These are phyloP conservation scores for Spongospora subterranea DNA, from an alignment of 208 protist genomes.

Conservation along the genomic window DNA sequence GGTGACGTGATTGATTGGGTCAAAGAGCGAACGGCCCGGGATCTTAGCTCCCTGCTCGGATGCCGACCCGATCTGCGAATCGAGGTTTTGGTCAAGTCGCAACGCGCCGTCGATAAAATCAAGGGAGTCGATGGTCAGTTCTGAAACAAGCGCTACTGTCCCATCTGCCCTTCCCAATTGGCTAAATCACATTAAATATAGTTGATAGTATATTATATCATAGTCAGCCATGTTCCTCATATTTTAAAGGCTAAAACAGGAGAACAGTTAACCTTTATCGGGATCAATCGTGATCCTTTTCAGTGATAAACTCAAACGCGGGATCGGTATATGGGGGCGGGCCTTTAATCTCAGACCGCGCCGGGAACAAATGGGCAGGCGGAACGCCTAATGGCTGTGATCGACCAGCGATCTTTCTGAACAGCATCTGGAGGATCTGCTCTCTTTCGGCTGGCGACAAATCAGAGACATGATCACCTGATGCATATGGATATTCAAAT, in stretches of 20 bases:
- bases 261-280: too few relatives aligned
- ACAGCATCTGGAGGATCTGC: constrained; percentile 14
- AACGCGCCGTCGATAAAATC: too few relatives aligned
- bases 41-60: constrained; percentile 8
- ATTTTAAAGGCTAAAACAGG: too few relatives aligned
- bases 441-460: background rate
- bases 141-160: too few relatives aligned
- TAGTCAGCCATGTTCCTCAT: too few relatives aligned
- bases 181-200: too few relatives aligned
- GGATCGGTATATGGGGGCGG: background rate
- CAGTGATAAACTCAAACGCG: constrained; percentile 43
- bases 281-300: background rate
- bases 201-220: too few relatives aligned
- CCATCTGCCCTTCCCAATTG: too few relatives aligned
- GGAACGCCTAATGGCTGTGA: background rate
- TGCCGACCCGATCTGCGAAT: background rate
- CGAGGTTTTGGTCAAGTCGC: background rate
- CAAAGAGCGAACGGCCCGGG: background rate
- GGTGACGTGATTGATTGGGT: background rate
- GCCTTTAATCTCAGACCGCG: background rate
- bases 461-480: background rate
- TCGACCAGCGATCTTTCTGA: background rate
- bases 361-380: constrained; percentile 4
- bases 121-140: too few relatives aligned
- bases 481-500: too few relatives aligned